Evolutionary conservation across 805 yeast species (phyloP).

Genomic region (Candida palmyrensis): DNA sequence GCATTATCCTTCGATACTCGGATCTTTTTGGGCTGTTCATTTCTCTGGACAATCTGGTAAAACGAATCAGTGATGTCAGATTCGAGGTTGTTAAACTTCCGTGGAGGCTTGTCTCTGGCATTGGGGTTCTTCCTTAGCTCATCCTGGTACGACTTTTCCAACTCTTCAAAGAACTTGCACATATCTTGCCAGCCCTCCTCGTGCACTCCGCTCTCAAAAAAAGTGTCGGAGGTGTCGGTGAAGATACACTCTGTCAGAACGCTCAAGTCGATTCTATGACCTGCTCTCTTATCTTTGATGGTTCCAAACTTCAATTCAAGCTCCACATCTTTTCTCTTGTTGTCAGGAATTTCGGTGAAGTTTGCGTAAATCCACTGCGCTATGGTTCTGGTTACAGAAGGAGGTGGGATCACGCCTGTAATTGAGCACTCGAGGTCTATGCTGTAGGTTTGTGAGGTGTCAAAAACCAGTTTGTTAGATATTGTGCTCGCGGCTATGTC

Average conservation of each 20-base stretch:
- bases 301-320: conserved; percentile 72
- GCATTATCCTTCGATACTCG: conserved; percentile 61
- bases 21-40: conserved; percentile 58
- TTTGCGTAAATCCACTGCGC: conserved; percentile 90
- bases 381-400: conserved; percentile 73
- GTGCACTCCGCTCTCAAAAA: conserved; percentile 63
- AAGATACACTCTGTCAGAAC: conserved; percentile 64
- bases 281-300: conserved; percentile 58
- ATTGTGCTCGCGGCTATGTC: conserved; percentile 5
- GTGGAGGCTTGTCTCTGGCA: conserved; percentile 25
- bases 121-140: conserved; percentile 17
- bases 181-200: conserved; percentile 56
- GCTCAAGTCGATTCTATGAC: conserved; percentile 58
- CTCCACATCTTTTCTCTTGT: conserved; percentile 54
- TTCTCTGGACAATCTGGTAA: conserved; percentile 56
- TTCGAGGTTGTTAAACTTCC: conserved; percentile 55
- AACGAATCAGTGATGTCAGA: conserved; percentile 60
- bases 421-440: conserved; percentile 48
- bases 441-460: conserved; percentile 24
- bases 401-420: conserved; percentile 72
- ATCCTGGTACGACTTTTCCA: conserved; percentile 47
- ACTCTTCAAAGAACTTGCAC: conserved; percentile 47
- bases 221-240: conserved; percentile 50
- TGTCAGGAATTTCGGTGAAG: conserved; percentile 55
- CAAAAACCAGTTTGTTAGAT: conserved; percentile 25